Percentiles rank a stretch among this genome's conserved stretches.
phyloP scores from a whole-genome alignment of 176 grass and related monocot species.

The Cenchrus purpureus region DNA sequence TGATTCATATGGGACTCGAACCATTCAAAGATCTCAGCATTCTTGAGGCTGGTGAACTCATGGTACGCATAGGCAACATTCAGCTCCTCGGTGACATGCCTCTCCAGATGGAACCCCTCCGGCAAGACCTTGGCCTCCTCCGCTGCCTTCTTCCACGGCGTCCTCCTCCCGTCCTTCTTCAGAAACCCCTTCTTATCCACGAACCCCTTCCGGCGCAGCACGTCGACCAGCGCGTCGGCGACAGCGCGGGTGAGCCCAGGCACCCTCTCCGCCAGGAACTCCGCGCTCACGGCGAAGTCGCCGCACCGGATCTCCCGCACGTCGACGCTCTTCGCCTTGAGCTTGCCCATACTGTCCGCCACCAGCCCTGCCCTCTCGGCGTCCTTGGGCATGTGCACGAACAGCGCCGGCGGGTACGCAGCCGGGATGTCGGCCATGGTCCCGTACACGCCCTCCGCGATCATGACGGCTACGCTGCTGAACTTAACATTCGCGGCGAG shows the following conservation, averaged over 20 bases:
- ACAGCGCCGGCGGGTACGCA: constrained; percentile 81
- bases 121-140: constrained; percentile 62
- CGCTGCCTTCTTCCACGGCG: constrained; percentile 63
- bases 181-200: constrained; percentile 73
- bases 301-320: constrained; percentile 68
- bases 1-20: constrained; percentile 73
- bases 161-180: constrained; percentile 74
- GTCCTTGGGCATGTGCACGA: constrained; percentile 94
- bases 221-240: constrained; percentile 48
- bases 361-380: constrained; percentile 40
- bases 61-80: constrained; percentile 87
- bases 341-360: constrained; percentile 45
- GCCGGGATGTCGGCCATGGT: constrained; percentile 43
- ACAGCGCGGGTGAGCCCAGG: constrained; percentile 52
- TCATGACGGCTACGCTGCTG: constrained; percentile 74
- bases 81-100: constrained; percentile 88
- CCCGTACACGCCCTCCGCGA: constrained; percentile 75
- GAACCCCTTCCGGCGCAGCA: constrained; percentile 70
- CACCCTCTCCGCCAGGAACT: constrained; percentile 57
- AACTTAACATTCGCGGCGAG: constrained; percentile 72
- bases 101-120: constrained; percentile 64
- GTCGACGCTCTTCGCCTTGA: constrained; percentile 56
- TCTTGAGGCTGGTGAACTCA: constrained; percentile 80
- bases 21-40: constrained; percentile 79
- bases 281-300: constrained; percentile 57